Conservation (phyloP, 441 rosid genomes). For the Lepidium campestre region DNA sequence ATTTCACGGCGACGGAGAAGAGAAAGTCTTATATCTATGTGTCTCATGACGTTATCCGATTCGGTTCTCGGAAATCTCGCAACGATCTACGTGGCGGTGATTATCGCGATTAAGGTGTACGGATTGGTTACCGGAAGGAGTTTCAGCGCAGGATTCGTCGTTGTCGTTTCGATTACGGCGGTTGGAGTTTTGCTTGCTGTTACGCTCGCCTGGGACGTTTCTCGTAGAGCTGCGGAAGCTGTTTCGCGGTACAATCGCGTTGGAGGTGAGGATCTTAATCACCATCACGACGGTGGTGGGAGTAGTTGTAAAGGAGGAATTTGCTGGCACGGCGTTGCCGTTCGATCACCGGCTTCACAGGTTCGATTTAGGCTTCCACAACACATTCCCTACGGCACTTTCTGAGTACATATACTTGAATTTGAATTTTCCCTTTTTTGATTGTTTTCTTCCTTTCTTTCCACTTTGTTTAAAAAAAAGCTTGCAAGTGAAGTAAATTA, state of each 20-base stretch:
- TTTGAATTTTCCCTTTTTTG: not conserved
- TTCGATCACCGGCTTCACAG: constrained; percentile 85
- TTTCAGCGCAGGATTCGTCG: constrained; percentile 66
- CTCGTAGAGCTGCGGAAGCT: constrained; percentile 58
- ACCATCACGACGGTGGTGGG: constrained; percentile 19
- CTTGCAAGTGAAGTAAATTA: not conserved
- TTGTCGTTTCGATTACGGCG: constrained; percentile 55
- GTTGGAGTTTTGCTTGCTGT: constrained; percentile 60
- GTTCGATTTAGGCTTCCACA: constrained; percentile 86
- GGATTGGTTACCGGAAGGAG: constrained; percentile 57
- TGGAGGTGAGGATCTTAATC: constrained; percentile 20
- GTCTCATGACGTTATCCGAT: constrained; percentile 76
- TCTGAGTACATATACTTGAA: constrained; percentile 7
- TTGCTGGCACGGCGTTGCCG: constrained; percentile 98
- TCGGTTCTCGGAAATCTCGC: constrained; percentile 73
- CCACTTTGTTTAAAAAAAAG: not conserved
- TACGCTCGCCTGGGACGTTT: constrained; percentile 85
- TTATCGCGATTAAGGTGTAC: constrained; percentile 65
- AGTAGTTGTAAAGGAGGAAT: constrained; percentile 81
- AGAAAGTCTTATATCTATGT: constrained; percentile 7
- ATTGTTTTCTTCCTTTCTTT: too few relatives aligned
- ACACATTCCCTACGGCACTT: constrained; percentile 35
- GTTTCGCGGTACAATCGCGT: constrained; percentile 43
- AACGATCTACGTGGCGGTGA: constrained; percentile 75
- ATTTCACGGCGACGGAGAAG: not conserved